phyloP scores from a whole-genome alignment of 768 basidiomycete species.

The Termitomyces sp. region DNA sequence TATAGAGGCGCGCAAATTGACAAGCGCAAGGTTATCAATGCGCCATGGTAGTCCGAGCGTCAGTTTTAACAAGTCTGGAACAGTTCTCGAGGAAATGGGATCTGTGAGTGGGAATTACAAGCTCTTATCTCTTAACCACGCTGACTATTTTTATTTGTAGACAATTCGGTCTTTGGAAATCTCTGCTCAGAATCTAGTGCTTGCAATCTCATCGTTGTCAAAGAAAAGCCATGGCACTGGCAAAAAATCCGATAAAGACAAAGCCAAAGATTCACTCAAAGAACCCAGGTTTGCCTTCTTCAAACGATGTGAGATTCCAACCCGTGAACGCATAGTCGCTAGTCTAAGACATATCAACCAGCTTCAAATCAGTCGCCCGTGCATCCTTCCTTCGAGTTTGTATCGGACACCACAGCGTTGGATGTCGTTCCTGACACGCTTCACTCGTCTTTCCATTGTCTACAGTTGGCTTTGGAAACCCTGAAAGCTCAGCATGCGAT shows the following conservation, averaged over 20 bases:
- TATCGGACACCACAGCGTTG: neutral
- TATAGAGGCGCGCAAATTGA: conserved; percentile 36
- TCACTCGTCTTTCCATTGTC: conserved; percentile 30
- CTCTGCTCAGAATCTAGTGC: conserved; percentile 37
- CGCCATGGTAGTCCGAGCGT: conserved; percentile 32
- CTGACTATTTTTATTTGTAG: conserved; percentile 26
- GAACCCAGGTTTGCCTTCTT: conserved; percentile 51
- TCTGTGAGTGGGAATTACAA: conserved; percentile 33
- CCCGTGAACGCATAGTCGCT: neutral
- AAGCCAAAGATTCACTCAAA: conserved; percentile 36
- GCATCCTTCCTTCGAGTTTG: conserved; percentile 15
- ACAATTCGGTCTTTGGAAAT: conserved; percentile 54
- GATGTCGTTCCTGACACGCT: conserved; percentile 10
- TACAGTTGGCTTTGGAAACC: conserved; percentile 40
- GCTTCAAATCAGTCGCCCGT: conserved; percentile 19
- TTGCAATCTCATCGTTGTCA: conserved; percentile 30
- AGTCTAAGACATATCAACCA: conserved; percentile 1
- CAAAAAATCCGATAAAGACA: conserved; percentile 48
- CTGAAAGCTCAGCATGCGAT: conserved; percentile 57
- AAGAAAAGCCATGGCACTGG: conserved; percentile 31
- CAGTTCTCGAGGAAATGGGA: conserved; percentile 62
- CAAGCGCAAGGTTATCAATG: conserved; percentile 32
- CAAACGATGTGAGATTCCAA: conserved; percentile 42
- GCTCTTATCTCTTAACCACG: neutral
- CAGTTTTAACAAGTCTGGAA: conserved; percentile 41